Percentiles rank a stretch among this genome's conserved stretches.
These are phyloP conservation scores for Penicillium fimorum DNA, from an alignment of 495 filamentous ascomycete species.

Conservation along the genomic window DNA sequence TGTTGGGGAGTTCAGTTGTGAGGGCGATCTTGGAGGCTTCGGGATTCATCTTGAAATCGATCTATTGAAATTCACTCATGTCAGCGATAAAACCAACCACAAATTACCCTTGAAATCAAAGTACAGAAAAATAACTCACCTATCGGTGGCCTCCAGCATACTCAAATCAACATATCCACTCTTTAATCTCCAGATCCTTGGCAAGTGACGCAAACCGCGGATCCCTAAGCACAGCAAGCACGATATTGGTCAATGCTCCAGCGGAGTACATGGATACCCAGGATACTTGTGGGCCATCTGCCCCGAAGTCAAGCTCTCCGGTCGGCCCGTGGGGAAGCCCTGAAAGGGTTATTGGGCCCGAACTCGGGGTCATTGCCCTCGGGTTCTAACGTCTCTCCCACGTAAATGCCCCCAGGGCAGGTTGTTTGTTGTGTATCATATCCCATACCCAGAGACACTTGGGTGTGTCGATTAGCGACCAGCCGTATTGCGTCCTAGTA, in stretches of 20 bases:
- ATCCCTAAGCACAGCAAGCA: constrained; percentile 40
- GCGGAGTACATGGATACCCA: constrained; percentile 30
- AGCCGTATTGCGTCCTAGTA: constrained; percentile 34
- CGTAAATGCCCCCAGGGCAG: constrained; percentile 35
- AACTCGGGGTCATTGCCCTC: constrained; percentile 35
- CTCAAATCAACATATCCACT: constrained; percentile 42
- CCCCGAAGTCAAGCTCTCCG: constrained; percentile 30
- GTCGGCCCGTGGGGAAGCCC: constrained; percentile 31
- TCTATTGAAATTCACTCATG: constrained; percentile 7
- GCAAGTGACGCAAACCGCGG: constrained; percentile 38
- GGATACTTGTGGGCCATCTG: constrained; percentile 41
- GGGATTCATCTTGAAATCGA: constrained; percentile 45
- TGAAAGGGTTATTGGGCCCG: constrained; percentile 31
- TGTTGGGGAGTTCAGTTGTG: constrained; percentile 41
- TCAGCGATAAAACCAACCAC: not conserved
- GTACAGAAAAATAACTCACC: constrained; percentile 8
- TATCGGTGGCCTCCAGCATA: constrained; percentile 33
- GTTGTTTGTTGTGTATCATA: constrained; percentile 33
- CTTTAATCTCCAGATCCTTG: constrained; percentile 43
- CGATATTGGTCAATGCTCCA: constrained; percentile 44
- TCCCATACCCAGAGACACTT: constrained; percentile 34
- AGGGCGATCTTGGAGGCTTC: constrained; percentile 43
- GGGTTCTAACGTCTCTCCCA: constrained; percentile 32
- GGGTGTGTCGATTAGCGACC: constrained; percentile 34
- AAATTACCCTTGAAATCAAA: not conserved